Evolutionary conservation across 352 stramenopile genomes (phyloP).

Genomic region (Aphanomyces stellatus): DNA sequence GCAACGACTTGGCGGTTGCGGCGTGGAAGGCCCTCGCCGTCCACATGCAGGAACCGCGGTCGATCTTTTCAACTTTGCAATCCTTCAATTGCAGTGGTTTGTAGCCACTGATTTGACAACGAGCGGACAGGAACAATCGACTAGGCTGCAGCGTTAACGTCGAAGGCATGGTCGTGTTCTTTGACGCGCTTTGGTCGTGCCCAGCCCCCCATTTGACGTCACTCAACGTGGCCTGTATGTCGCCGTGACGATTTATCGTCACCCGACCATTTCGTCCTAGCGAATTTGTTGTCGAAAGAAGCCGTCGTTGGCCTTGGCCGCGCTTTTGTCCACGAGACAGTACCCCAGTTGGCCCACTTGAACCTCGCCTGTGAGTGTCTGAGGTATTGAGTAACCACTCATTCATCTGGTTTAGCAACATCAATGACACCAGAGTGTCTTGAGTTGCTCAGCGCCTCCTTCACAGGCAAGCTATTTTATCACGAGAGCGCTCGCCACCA

Average conservation of each 20-base stretch:
- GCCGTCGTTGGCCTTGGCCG: not conserved
- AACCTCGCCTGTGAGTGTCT: conserved; percentile 10
- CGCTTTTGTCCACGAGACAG: not conserved
- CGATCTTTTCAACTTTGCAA: not conserved
- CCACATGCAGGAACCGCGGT: not conserved
- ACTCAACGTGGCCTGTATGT: conserved; percentile 4
- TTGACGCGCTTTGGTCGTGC: not conserved
- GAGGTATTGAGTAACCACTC: not conserved
- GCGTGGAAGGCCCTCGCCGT: conserved; percentile 7
- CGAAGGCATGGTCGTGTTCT: conserved; percentile 8
- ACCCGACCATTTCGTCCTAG: not conserved
- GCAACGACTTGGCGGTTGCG: conserved; percentile 5
- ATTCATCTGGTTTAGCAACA: not conserved
- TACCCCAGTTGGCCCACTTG: conserved; percentile 7
- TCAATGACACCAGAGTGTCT: conserved; percentile 1
- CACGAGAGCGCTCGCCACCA: not conserved
- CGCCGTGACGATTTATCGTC: not conserved
- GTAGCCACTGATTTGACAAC: too few relatives aligned
- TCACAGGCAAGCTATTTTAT: conserved; percentile 10
- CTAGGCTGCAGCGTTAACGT: conserved; percentile 10
- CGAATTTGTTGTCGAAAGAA: conserved; percentile 14
- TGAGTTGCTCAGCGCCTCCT: not conserved
- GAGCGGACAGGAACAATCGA: not conserved
- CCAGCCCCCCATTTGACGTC: not conserved
- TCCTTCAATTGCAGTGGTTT: conserved; percentile 18